A percentile compares a stretch with the other conserved stretches of the same genome.
Conservation (phyloP, 176 grass and related monocot genomes). For the Echinochloa phyllopogon region DNA sequence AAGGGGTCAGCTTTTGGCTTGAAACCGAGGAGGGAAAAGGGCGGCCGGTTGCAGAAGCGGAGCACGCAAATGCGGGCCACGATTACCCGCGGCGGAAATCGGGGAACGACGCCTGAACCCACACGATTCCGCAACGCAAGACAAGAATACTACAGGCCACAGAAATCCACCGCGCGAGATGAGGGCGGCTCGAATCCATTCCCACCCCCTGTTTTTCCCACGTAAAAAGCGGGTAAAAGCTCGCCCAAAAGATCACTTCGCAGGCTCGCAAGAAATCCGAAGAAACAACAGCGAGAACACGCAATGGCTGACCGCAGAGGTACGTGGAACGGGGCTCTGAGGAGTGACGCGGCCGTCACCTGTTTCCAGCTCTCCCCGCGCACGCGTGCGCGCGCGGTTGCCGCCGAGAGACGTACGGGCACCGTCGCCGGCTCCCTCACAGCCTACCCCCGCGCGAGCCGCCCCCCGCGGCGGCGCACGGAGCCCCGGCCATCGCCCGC, state of each 20-base stretch:
- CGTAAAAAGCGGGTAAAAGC: background rate
- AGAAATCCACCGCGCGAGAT: background rate
- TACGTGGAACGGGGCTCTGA: background rate
- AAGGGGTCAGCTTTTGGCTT: constrained; percentile 68
- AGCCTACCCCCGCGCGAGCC: constrained; percentile 4
- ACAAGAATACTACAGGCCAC: background rate
- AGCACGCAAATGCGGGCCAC: constrained; percentile 59
- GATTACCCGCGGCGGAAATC: constrained; percentile 12
- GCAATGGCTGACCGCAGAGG: constrained; percentile 31
- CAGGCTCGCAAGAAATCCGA: background rate
- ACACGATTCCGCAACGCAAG: background rate
- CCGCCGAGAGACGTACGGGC: constrained; percentile 5
- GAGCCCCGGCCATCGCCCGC: constrained; percentile 60
- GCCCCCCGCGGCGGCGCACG: constrained; percentile 19
- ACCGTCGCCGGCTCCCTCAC: constrained; percentile 40
- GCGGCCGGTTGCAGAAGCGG: constrained; percentile 40
- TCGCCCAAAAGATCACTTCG: background rate
- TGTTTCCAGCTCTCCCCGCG: background rate
- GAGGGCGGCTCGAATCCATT: constrained; percentile 4
- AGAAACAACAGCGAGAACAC: background rate
- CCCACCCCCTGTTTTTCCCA: background rate
- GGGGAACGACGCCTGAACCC: constrained; percentile 1
- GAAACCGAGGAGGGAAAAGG: constrained; percentile 41
- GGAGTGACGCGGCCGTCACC: background rate
- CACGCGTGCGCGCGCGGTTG: background rate